Conservation (phyloP, 495 filamentous ascomycete species). For the Aspergillus taichungensis region DNA sequence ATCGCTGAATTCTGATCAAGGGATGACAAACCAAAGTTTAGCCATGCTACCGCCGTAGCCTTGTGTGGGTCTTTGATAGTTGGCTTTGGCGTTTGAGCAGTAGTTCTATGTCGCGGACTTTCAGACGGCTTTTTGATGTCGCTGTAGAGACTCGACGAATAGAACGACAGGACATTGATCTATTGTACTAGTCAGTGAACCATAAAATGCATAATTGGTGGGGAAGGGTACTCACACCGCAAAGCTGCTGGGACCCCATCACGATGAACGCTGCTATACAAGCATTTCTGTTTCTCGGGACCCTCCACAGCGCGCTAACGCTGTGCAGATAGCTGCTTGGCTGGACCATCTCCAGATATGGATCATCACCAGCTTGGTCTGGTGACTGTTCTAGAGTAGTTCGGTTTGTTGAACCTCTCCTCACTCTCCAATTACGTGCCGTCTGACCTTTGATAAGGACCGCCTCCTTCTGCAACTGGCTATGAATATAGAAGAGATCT, state of each 20-base stretch:
- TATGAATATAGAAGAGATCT: constrained; percentile 66
- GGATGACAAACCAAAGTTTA: constrained; percentile 59
- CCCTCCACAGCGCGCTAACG: constrained; percentile 38
- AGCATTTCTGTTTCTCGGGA: constrained; percentile 53
- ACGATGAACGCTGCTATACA: constrained; percentile 51
- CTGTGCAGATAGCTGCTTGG: background rate
- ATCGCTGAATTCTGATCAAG: constrained; percentile 47
- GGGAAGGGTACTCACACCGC: constrained; percentile 29
- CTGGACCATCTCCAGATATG: constrained; percentile 7
- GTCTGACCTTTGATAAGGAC: constrained; percentile 3
- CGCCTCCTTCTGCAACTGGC: constrained; percentile 38
- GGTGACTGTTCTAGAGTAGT: background rate
- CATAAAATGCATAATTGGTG: background rate
- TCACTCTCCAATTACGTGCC: background rate
- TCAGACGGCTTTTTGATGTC: constrained; percentile 55
- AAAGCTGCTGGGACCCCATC: constrained; percentile 70
- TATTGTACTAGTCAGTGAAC: background rate
- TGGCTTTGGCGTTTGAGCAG: too few relatives aligned
- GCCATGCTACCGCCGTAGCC: constrained; percentile 25
- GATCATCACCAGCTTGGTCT: too few relatives aligned
- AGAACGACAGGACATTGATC: constrained; percentile 68
- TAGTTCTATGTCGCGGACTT: constrained; percentile 26
- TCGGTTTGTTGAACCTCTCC: constrained; percentile 6
- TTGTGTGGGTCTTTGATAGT: background rate
- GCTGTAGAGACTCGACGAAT: constrained; percentile 54